Base-by-base conservation (phyloP, 208 protist species). In the Trypanosoma boissoni region DNA sequence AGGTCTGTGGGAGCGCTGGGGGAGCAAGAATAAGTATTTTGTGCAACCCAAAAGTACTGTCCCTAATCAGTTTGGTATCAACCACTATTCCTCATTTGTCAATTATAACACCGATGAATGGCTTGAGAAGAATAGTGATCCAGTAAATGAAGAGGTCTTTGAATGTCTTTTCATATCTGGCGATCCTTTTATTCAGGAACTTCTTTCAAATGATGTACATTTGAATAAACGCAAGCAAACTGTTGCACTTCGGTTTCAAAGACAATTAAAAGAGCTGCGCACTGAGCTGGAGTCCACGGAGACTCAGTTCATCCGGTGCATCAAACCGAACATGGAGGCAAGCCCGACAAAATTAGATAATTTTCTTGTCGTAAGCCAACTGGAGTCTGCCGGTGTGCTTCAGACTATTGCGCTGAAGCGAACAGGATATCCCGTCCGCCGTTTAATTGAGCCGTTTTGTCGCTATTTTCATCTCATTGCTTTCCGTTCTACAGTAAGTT, bases 301-400 rank as follows among this genome's bases (percentile, higher is more conserved):
- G 57, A 92, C 91, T n/a, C 89, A 96, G 51, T 97, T 97, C 62
- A 93, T 97, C 24, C 83, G 94, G 28, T 97, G 91, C 79, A 94
- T 97, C 61, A 96, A 95, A 64, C 92, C 94, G 4, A 97, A 97
- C 72, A 76, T 73, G 68, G 59, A 76, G 16, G 81, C 88, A 21
- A 81, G 69, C 46, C 76, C 88, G 18, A 24, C 58, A 3, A 59
- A 71, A 21, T 72, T 95, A 7, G 78, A 93, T 52, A 94, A 89
- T 68, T 43, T 41, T 39, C 57, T 88, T 51, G 87, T 97, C 43
- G 83, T 85, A 54, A 74, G 73, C 18, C 94, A 97, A 78, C 78
- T 97, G 42, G 78, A 92, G 65, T 96, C 86, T 28, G 83, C 88
- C 32, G 89, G 90, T 59, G 86, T 97, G 52, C 58, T 96, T 29